A percentile compares a stretch with the other conserved stretches of the same genome.
These are phyloP conservation scores for Stachybotrys echinatus DNA, from an alignment of 2,329 filamentous ascomycete species.

Conservation along the genomic window DNA sequence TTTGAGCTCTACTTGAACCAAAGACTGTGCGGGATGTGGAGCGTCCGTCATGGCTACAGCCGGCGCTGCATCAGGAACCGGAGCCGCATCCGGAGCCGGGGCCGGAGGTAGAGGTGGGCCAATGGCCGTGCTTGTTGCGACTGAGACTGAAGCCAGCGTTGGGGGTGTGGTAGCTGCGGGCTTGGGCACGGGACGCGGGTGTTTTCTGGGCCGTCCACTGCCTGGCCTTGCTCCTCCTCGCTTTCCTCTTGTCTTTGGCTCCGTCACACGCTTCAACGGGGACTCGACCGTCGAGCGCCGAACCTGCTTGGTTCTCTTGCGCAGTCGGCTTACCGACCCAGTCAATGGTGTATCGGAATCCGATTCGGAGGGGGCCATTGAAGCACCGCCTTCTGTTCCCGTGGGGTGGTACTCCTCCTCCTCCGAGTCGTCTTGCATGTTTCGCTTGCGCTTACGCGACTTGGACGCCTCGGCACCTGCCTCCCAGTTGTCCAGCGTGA, in stretches of 20 bases:
- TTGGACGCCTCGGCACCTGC: slow-evolving; percentile 5
- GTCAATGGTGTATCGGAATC: slow-evolving; percentile 13
- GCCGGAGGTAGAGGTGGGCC: background rate
- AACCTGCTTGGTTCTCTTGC: slow-evolving; percentile 10
- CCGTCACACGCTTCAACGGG: slow-evolving; percentile 5
- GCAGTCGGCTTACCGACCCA: slow-evolving; percentile 16
- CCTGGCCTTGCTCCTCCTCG: slow-evolving; percentile 31
- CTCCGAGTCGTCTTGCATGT: slow-evolving; percentile 16
- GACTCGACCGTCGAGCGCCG: background rate
- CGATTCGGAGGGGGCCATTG: background rate
- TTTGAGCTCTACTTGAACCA: background rate
- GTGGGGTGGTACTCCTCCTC: slow-evolving; percentile 23
- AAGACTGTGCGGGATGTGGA: too few relatives aligned
- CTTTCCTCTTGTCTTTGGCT: slow-evolving; percentile 26
- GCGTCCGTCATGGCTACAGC: too few relatives aligned
- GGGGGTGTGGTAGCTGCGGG: background rate
- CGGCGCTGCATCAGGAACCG: background rate
- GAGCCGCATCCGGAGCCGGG: background rate
- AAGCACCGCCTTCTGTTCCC: slow-evolving; percentile 9
- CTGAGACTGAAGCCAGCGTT: background rate
- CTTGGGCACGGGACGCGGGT: slow-evolving; percentile 21
- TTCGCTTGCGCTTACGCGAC: slow-evolving; percentile 23
- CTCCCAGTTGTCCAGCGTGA: slow-evolving; percentile 7
- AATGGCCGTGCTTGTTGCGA: background rate
- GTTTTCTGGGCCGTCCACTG: slow-evolving; percentile 33